Evolutionary conservation across 768 basidiomycete genomes (phyloP).

Genomic region (Xerocomellus amylosporus): DNA sequence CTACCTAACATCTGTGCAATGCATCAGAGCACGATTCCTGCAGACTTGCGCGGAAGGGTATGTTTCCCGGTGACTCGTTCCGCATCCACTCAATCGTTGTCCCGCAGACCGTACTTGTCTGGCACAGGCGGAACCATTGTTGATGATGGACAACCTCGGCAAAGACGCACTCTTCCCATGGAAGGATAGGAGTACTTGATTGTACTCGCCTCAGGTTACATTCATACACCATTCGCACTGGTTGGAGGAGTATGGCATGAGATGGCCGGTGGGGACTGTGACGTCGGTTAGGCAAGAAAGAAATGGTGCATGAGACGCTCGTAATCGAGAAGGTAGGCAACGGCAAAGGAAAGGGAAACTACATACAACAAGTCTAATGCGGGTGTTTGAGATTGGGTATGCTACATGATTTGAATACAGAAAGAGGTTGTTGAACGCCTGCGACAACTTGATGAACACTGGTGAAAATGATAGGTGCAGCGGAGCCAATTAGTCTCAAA

Average conservation of each 20-base stretch:
- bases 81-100: background rate
- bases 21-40: background rate
- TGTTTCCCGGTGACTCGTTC: background rate
- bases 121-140: background rate
- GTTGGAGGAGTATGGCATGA: background rate
- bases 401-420: constrained; percentile 24
- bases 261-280: background rate
- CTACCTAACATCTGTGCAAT: background rate
- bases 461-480: background rate
- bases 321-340: background rate
- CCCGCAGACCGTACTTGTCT: background rate
- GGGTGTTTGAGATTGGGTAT: constrained; percentile 11
- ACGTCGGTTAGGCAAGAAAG: background rate
- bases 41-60: background rate
- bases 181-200: constrained; percentile 9
- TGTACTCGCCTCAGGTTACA: background rate
- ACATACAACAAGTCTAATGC: constrained; percentile 16
- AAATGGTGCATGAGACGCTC: background rate
- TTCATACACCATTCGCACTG: constrained; percentile 1
- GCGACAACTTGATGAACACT: constrained; percentile 10
- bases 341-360: background rate
- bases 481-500: constrained; percentile 10
- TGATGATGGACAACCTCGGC: constrained; percentile 26
- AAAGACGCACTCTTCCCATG: constrained; percentile 19
- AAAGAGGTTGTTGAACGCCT: constrained; percentile 6